Conservation (phyloP, 2,329 filamentous ascomycete genomes). For the Fusarium sp. region DNA sequence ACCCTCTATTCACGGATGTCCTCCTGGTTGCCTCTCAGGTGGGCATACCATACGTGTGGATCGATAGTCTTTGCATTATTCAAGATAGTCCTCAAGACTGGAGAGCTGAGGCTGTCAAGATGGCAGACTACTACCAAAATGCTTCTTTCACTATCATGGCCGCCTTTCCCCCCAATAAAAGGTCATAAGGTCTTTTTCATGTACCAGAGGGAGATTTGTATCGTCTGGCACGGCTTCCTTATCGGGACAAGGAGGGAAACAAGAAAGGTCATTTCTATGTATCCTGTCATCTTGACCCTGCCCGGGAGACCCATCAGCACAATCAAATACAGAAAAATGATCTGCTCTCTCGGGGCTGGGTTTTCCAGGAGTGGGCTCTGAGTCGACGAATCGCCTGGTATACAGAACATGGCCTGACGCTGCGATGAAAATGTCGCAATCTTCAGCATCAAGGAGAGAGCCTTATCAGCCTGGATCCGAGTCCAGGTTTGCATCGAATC, state of each 20-base stretch:
- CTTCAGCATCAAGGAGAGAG: background rate
- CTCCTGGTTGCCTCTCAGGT: background rate
- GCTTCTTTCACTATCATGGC: background rate
- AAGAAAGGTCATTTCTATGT: background rate
- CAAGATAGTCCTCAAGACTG: background rate
- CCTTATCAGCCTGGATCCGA: background rate
- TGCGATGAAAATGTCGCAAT: background rate
- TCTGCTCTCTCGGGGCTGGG: rapidly evolving
- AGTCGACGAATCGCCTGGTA: background rate
- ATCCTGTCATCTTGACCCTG: background rate
- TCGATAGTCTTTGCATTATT: background rate
- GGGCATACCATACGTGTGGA: rapidly evolving
- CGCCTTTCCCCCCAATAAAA: rapidly evolving
- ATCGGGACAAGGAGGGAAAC: background rate
- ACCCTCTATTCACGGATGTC: background rate
- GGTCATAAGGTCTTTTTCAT: background rate
- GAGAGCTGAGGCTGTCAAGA: background rate
- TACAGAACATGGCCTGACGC: background rate
- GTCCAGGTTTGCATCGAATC: background rate
- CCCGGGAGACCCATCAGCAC: rapidly evolving
- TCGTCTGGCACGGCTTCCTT: background rate
- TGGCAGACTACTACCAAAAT: background rate
- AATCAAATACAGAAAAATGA: background rate
- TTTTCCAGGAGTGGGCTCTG: background rate
- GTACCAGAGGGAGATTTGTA: background rate